Percentiles rank a stretch among this genome's conserved stretches.
These are phyloP conservation scores for Otatea glauca DNA, from an alignment of 176 grass and related monocot genomes.

Conservation along the genomic window DNA sequence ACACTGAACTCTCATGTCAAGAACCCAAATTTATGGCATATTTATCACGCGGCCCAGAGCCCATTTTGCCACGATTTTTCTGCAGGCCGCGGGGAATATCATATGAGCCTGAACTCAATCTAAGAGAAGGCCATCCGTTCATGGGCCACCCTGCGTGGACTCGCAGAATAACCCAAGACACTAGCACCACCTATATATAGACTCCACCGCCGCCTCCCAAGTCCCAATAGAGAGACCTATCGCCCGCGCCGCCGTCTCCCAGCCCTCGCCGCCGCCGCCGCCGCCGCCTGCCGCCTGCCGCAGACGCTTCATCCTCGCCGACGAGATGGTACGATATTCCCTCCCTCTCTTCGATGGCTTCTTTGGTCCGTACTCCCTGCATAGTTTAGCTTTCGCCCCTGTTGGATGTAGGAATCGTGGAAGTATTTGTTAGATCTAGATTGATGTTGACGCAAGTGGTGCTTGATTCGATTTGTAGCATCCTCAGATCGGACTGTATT, in stretches of 20 bases:
- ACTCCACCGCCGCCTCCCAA: neutral
- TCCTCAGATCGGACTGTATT: neutral
- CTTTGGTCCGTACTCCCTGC: neutral
- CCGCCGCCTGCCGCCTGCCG: neutral
- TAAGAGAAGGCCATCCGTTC: neutral
- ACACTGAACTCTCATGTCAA: neutral
- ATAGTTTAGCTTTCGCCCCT: neutral
- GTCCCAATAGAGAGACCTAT: neutral
- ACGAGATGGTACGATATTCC: conserved; percentile 15
- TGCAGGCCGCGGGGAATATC: neutral
- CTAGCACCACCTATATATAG: neutral
- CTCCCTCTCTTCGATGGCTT: neutral
- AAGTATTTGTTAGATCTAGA: neutral
- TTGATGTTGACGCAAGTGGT: too few species aligned
- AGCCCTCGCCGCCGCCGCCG: too few species aligned
- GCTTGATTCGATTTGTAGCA: neutral
- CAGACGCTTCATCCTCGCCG: neutral
- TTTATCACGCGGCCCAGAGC: neutral
- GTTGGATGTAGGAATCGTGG: neutral
- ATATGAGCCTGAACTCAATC: neutral
- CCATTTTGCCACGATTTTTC: neutral
- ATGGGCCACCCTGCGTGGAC: too few species aligned
- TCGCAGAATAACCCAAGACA: neutral
- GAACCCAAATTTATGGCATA: neutral
- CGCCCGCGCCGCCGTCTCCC: neutral